Base-by-base conservation (phyloP, 768 basidiomycete species). In the Russula sp. region DNA sequence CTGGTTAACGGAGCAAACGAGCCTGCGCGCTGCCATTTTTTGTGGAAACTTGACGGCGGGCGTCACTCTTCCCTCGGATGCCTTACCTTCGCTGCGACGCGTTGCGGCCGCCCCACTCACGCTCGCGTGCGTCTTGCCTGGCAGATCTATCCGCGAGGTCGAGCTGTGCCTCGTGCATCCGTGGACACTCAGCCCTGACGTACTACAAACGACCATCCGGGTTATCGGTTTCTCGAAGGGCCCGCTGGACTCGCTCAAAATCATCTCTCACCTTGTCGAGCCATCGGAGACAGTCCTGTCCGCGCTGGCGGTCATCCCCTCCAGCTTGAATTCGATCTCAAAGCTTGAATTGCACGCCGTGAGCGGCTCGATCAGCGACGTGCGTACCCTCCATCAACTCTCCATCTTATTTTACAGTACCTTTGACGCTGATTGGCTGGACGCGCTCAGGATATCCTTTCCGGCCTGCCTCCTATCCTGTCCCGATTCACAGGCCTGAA, bases 151-250 rank as follows among this genome's bases (percentile, higher is more conserved):
- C 14, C 53, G 55, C 32, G 68, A 69, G 44, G 70, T 72, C 10
- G 72, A 73, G 48, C 58, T 73, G 22, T 71, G 69, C 48, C 62
- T 73, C 39, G 55, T 68, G 50, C 67, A 71, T 27, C 69, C 71
- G 2, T 71, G 67, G 63, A 53, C 70, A 11, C 66, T 73, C 53
- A 71, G 64, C 40, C 61, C 66, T 18, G 70, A 71, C 6, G 65
- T 73, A 20, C 48, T 73, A 32, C 65, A 64, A 45, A 71, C 66
- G 48, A 63, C 69, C 16, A 66, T 67, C 22, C 57, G 53, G 34
- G 71, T 68, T 31, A 55, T 73, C 53, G 58, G 68, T 3, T 69
- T 62, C 51, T 71, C 72, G 2, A 64, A 59, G 18, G 60, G 64
- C 6, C 69, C 70, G 1, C 22, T 73, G 32, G 64, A 62, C 13